Percentiles rank a stretch among this genome's conserved stretches.
Conservation (phyloP, 1,284 basidiomycete genomes). For the Puccinia novopanici region DNA sequence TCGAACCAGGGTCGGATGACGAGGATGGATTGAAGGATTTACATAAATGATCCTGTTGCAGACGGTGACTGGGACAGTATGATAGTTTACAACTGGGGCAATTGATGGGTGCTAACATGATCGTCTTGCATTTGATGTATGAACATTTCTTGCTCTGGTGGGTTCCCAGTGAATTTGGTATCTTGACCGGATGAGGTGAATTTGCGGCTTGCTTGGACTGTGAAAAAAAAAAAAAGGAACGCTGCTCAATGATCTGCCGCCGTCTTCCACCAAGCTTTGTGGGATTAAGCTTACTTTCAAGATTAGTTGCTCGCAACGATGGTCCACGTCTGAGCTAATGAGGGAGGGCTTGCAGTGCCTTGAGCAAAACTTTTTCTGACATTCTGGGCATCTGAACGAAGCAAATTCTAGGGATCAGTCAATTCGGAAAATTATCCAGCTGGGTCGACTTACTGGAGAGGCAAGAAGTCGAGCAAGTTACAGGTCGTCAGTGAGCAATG, state of each 20-base stretch:
- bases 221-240: too few relatives aligned
- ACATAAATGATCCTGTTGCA: slow-evolving; percentile 46
- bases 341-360: slow-evolving; percentile 45
- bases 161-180: background rate
- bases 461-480: slow-evolving; percentile 49
- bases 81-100: slow-evolving; percentile 31
- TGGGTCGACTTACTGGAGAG: slow-evolving; percentile 33
- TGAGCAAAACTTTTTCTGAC: slow-evolving; percentile 42
- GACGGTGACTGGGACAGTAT: slow-evolving; percentile 47
- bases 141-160: slow-evolving; percentile 19
- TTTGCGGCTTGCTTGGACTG: background rate
- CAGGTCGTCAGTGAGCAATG: slow-evolving; percentile 46
- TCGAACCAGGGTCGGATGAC: background rate
- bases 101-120: slow-evolving; percentile 38
- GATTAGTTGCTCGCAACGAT: slow-evolving; percentile 12
- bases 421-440: background rate
- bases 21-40: background rate
- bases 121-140: slow-evolving; percentile 29
- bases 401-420: background rate
- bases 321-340: slow-evolving; percentile 15
- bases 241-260: too few relatives aligned
- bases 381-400: slow-evolving; percentile 41
- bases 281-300: slow-evolving; percentile 18
- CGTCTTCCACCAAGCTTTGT: background rate
- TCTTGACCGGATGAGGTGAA: slow-evolving; percentile 3